Percentiles rank a stretch among this genome's conserved stretches.
These are phyloP conservation scores for Aspergillus wentii DNA, from an alignment of 495 filamentous ascomycete species.

Conservation along the genomic window DNA sequence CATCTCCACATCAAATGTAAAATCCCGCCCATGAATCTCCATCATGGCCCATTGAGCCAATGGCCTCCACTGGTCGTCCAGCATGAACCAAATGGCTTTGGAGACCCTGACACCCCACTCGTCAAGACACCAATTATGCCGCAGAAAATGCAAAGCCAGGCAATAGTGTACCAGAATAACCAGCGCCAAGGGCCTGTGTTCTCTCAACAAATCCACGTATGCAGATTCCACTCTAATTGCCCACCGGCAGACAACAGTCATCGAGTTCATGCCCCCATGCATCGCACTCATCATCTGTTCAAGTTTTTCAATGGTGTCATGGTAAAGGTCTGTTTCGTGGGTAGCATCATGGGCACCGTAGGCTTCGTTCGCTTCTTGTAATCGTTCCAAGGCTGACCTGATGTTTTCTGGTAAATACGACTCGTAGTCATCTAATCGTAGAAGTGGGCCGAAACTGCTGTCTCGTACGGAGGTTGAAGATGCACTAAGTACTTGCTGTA, in stretches of 20 bases:
- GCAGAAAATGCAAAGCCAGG: slow-evolving; percentile 34
- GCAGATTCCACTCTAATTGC: slow-evolving; percentile 43
- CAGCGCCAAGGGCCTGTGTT: slow-evolving; percentile 50
- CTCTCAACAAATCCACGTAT: slow-evolving; percentile 47
- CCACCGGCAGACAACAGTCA: slow-evolving; percentile 31
- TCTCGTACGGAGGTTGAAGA: slow-evolving; percentile 21
- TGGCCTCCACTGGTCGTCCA: slow-evolving; percentile 35
- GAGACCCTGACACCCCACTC: slow-evolving; percentile 37
- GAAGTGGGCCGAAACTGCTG: slow-evolving; percentile 25
- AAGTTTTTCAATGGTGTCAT: slow-evolving; percentile 27
- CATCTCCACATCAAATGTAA: too few species aligned
- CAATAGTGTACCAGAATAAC: slow-evolving; percentile 46
- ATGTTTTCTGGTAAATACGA: slow-evolving; percentile 16
- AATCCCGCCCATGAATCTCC: slow-evolving; percentile 27
- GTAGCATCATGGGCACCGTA: slow-evolving; percentile 19
- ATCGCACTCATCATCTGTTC: slow-evolving; percentile 24
- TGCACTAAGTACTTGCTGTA: slow-evolving; percentile 36
- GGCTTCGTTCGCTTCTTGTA: slow-evolving; percentile 25
- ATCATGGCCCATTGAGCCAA: slow-evolving; percentile 30
- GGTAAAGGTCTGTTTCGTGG: slow-evolving; percentile 32
- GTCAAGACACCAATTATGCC: slow-evolving; percentile 42
- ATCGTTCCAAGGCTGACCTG: slow-evolving; percentile 10
- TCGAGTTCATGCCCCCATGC: slow-evolving; percentile 21
- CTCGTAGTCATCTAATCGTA: slow-evolving; percentile 21
- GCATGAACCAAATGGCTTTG: slow-evolving; percentile 30